A percentile compares a stretch with the other conserved stretches of the same genome.
Evolutionary conservation across 176 grass and related monocot species (phyloP).

Genomic region (Carex kokanica): DNA sequence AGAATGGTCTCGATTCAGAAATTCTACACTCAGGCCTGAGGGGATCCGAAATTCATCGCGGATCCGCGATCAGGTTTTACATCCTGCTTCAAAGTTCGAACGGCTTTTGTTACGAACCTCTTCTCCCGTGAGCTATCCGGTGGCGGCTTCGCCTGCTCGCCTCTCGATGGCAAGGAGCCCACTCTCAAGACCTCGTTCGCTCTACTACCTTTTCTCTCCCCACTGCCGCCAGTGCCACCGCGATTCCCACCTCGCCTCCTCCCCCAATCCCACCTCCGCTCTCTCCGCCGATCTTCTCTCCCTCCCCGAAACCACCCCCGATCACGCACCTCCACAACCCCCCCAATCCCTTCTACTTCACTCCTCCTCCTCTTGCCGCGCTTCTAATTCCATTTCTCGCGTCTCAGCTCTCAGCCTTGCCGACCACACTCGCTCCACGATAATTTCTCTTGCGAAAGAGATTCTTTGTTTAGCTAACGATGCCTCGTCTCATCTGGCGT

Average conservation of each 20-base stretch:
- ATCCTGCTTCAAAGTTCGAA: no score
- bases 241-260: not conserved
- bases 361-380: not conserved
- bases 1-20: no score
- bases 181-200: constrained; percentile 19
- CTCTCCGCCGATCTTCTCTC: constrained; percentile 9
- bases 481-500: not conserved
- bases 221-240: constrained; percentile 2
- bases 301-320: constrained; percentile 7
- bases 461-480: not conserved
- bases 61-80: no score
- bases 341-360: constrained; percentile 34
- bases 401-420: not conserved
- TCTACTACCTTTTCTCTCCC: constrained; percentile 37
- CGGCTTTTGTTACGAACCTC: no score
- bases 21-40: no score
- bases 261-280: not conserved
- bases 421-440: not conserved
- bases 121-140: no score
- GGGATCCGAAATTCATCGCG: no score
- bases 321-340: constrained; percentile 28
- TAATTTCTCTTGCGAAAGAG: not conserved
- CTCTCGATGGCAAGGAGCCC: constrained; percentile 16
- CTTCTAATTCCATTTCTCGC: not conserved
- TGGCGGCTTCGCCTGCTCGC: not conserved